Base-by-base conservation (phyloP, 768 basidiomycete genomes). In the Phanerochaete sordida region DNA sequence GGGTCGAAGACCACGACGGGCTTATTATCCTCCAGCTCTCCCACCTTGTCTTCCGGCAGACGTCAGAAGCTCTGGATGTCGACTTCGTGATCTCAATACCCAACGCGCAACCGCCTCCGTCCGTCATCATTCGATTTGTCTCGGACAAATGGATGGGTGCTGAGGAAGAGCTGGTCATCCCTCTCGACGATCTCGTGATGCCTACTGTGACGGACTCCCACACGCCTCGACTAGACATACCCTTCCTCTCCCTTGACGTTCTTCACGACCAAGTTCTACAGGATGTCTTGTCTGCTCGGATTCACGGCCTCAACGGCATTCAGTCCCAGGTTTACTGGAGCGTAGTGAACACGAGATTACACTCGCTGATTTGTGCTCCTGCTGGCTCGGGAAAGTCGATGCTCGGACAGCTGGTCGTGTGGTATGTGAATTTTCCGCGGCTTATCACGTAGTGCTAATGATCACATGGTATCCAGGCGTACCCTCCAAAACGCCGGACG, bases 111-210 rank as follows among this genome's bases (percentile, higher is more conserved):
- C 77, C 81, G 3, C 90, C 91, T 0, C 75, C 86, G 2, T 84
- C 78, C 2, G 75, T 98, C 23, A 88, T 82, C 6, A 80, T 97
- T 57, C 85, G 91, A 19, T 87, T 85, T 37, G 82, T 92, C 47
- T 98, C 94, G 7, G 95, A 98, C 73, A 82, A 84, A 60, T 99
- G 97, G 97, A 78, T 97, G 64, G 93, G 93, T 2, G 90, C 95
- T 1, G 95, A 97, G 66, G 84, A 91, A 56, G 86, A 89, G 61
- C 66, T 87, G 8, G 62, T 66, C 1, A 77, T 98, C 43, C 72
- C 85, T 2, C 71, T 98, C 43, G 84, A 86, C 1, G 75, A 79
- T 4, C 74, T 98, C 28, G 73, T 85, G 50, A 95, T 98, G 90
- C 97, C 97, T 1, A 55, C 70, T 15, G 67, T 73, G 16, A 82